phyloP scores from a whole-genome alignment of 2,329 filamentous ascomycete species.

The Trichoderma simmonsii region DNA sequence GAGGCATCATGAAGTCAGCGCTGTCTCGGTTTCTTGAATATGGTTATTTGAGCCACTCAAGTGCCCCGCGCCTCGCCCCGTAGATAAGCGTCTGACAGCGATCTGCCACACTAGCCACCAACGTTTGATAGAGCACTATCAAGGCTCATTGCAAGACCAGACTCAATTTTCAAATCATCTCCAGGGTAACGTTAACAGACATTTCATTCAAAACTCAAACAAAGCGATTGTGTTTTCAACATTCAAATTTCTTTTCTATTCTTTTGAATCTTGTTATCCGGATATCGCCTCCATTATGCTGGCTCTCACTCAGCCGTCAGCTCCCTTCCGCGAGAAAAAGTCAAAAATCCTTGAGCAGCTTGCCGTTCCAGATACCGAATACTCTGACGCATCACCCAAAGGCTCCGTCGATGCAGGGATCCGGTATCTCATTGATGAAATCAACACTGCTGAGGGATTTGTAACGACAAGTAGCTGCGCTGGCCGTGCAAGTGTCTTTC shows the following conservation, averaged over 20 bases:
- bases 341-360: constrained; percentile 69
- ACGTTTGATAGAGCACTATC: not conserved
- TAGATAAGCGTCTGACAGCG: constrained; percentile 8
- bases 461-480: constrained; percentile 94
- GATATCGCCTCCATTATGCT: not conserved
- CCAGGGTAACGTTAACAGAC: not conserved
- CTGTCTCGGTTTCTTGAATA: not conserved
- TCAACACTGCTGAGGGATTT: constrained; percentile 71
- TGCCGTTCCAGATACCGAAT: constrained; percentile 63
- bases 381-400: constrained; percentile 84
- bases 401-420: constrained; percentile 81
- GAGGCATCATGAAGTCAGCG: not conserved
- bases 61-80: constrained; percentile 7
- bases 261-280: not conserved
- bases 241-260: not conserved
- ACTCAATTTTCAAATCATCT: not conserved
- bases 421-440: constrained; percentile 69
- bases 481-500: constrained; percentile 80
- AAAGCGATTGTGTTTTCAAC: too few relatives aligned
- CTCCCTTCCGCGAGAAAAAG: constrained; percentile 49
- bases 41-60: not conserved
- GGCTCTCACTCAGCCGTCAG: not conserved
- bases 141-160: not conserved
- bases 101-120: not conserved
- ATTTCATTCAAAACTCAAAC: too few relatives aligned